Conservation (phyloP, 2,329 filamentous ascomycete genomes). For the Fusarium ambrosium region DNA sequence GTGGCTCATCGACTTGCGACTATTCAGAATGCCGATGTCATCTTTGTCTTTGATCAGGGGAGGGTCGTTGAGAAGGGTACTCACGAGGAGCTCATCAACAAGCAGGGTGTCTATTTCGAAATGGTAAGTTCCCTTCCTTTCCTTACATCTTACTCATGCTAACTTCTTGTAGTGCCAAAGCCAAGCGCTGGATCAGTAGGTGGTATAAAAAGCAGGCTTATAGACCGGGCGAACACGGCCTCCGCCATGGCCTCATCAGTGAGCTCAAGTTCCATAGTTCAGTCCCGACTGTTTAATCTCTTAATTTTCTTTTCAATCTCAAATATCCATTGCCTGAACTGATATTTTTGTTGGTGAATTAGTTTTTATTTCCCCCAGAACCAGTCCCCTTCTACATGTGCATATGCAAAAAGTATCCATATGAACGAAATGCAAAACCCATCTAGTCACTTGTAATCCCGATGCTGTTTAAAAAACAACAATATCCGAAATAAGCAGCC, state of each 20-base stretch:
- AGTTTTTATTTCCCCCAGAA: not conserved
- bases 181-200: constrained; percentile 36
- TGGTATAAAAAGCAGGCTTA: not conserved
- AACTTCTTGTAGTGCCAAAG: constrained; percentile 32
- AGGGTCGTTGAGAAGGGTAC: constrained; percentile 57
- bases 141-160: not conserved
- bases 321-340: not conserved
- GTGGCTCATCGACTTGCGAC: constrained; percentile 70
- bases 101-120: constrained; percentile 37
- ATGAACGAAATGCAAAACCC: not conserved
- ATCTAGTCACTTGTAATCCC: too few relatives aligned
- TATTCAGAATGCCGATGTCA: constrained; percentile 58
- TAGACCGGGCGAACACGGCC: not conserved
- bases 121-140: constrained; percentile 28
- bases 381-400: not conserved
- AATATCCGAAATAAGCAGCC: constrained; percentile 32
- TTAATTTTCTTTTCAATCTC: not conserved
- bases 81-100: constrained; percentile 48
- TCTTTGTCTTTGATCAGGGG: constrained; percentile 60
- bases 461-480: constrained; percentile 2
- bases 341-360: not conserved
- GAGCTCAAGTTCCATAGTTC: not conserved
- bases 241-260: not conserved
- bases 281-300: not conserved
- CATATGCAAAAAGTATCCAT: not conserved